Evolutionary conservation across 257 asterid genomes (phyloP), one percentile per base, ranked within the genome.

Genomic region (Solanum piurae): DNA sequence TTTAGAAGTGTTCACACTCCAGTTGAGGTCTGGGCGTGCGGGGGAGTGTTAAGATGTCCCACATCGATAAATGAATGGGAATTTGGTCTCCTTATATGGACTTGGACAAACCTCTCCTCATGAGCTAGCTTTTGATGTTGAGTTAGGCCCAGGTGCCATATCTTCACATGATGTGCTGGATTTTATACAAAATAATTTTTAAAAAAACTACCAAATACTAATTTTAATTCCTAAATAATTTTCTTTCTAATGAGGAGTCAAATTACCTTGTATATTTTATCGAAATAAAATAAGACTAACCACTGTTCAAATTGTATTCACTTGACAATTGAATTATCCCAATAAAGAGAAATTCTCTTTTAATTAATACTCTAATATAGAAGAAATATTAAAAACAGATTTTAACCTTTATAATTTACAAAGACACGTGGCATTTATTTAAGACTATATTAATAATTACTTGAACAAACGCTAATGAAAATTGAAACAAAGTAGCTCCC

Each of bases 111-210:
- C n/a, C n/a, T n/a, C n/a, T n/a, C n/a, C n/a, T n/a, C n/a, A n/a
- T n/a, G n/a, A n/a, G n/a, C n/a, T n/a, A n/a, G n/a, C n/a, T n/a
- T n/a, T n/a, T n/a, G n/a, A n/a, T n/a, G n/a, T n/a, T n/a, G n/a
- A n/a, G n/a, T n/a, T n/a, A n/a, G n/a, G n/a, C n/a, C n/a, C n/a
- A n/a, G n/a, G n/a, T n/a, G n/a, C n/a, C n/a, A n/a, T n/a, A n/a
- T n/a, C n/a, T n/a, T n/a, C n/a, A n/a, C n/a, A n/a, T 62, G 29
- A 11, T 25, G 33, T 64, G 31, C 72, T 64, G 16, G 29, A 10
- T 64, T n/a, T n/a, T n/a, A n/a, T 0, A 11, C 33, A n/a, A 64
- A 64, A 25, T 4, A 64, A 64, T 2, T 33, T 2, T 33, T 0
- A 55, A 25, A 12, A 68, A 13, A 66, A 10, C 33, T 66, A 66